Conservation (phyloP, 371 early-diverging fungal genomes). For the Umbelopsis sp. region DNA sequence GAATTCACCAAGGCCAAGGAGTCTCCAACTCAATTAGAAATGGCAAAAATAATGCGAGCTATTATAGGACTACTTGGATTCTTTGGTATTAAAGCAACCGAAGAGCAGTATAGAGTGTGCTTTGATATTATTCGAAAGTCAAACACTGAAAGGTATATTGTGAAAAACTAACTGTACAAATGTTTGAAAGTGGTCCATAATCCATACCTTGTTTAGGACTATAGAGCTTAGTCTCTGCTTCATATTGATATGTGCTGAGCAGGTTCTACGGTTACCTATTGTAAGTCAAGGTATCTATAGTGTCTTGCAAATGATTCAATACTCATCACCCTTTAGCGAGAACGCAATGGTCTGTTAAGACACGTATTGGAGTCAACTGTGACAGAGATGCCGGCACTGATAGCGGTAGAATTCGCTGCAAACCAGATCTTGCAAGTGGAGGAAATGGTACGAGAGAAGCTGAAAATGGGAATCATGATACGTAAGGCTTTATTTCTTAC, state of each 20-base stretch:
- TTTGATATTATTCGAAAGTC: slow-evolving; percentile 29
- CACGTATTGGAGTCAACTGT: slow-evolving; percentile 34
- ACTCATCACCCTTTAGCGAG: slow-evolving; percentile 21
- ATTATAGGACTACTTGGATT: slow-evolving; percentile 42
- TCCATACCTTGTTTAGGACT: not conserved
- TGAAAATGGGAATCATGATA: slow-evolving; percentile 50
- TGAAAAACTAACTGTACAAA: not conserved
- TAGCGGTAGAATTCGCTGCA: slow-evolving; percentile 44
- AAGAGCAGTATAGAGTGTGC: slow-evolving; percentile 31
- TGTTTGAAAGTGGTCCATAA: not conserved
- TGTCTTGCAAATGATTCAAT: not conserved
- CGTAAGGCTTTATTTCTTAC: slow-evolving; percentile 32
- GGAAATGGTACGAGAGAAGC: slow-evolving; percentile 36
- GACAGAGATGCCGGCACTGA: slow-evolving; percentile 44
- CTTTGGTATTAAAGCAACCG: slow-evolving; percentile 43
- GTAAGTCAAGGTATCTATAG: not conserved
- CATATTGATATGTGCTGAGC: slow-evolving; percentile 24
- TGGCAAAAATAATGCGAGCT: slow-evolving; percentile 39
- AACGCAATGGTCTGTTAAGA: slow-evolving; percentile 23
- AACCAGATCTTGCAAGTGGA: slow-evolving; percentile 47
- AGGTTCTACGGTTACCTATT: slow-evolving; percentile 16
- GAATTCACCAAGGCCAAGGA: not conserved
- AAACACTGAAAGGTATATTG: slow-evolving; percentile 32
- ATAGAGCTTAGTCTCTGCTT: slow-evolving; percentile 23
- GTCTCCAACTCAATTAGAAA: slow-evolving; percentile 20